These are phyloP conservation scores for Breviolum minutum DNA, from an alignment of 73 alveolate genomes.

Conservation along the genomic window DNA sequence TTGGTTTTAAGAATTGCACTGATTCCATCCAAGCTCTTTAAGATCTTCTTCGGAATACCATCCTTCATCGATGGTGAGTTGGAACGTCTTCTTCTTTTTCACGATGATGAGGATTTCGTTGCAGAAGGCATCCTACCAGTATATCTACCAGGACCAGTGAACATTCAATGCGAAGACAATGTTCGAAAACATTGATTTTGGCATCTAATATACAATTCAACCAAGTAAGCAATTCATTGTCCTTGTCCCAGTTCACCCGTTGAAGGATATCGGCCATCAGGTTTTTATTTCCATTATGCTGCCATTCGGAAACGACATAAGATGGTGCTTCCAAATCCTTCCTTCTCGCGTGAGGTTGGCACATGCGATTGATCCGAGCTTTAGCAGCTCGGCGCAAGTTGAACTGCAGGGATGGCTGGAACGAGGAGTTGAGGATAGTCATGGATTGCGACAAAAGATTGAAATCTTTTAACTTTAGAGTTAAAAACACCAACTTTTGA, in stretches of 20 bases:
- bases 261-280: not conserved
- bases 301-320: not conserved
- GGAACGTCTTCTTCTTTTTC: conserved; percentile 14
- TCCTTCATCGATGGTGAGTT: not conserved
- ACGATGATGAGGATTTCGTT: not conserved
- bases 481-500: too few species aligned
- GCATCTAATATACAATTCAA: not conserved
- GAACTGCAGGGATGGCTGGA: not conserved
- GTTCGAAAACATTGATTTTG: too few species aligned
- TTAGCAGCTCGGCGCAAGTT: not conserved
- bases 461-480: too few species aligned
- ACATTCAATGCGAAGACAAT: not conserved
- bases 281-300: not conserved
- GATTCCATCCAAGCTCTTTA: not conserved
- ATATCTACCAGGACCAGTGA: not conserved
- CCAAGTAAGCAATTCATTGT: not conserved
- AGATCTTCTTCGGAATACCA: not conserved
- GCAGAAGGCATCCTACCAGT: not conserved
- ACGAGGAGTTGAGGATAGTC: too few species aligned
- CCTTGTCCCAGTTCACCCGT: not conserved
- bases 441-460: too few species aligned
- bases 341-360: not conserved
- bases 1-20: not conserved
- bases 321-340: not conserved
- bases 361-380: not conserved